Evolutionary conservation across 2,329 filamentous ascomycete genomes (phyloP).

Genomic region (Arthrobotrys sphaeroides): DNA sequence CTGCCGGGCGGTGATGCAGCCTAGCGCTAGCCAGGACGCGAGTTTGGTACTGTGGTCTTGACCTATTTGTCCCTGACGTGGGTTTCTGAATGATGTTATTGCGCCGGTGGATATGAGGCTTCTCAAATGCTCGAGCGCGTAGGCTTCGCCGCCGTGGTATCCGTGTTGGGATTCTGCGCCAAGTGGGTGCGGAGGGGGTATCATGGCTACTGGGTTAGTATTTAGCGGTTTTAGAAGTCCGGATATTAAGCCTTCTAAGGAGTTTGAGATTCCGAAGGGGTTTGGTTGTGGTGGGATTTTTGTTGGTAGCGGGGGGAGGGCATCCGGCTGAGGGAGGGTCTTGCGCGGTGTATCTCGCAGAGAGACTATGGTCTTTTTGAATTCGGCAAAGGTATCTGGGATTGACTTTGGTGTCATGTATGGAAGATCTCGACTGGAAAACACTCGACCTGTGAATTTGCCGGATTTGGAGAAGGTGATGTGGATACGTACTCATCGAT

Average conservation of each 20-base stretch:
- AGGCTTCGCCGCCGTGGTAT: constrained; percentile 73
- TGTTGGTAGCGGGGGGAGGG: constrained; percentile 69
- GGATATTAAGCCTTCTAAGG: constrained; percentile 66
- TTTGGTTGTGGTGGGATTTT: constrained; percentile 68
- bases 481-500: constrained; percentile 74
- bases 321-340: constrained; percentile 66
- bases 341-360: constrained; percentile 72
- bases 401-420: constrained; percentile 69
- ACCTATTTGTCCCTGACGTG: constrained; percentile 76
- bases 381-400: constrained; percentile 79
- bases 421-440: constrained; percentile 71
- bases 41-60: constrained; percentile 78
- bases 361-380: constrained; percentile 77
- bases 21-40: constrained; percentile 76
- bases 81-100: constrained; percentile 73
- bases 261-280: constrained; percentile 73
- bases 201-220: constrained; percentile 63
- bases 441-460: too few species aligned
- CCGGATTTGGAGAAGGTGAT: too few species aligned
- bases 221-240: constrained; percentile 70
- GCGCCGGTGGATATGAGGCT: constrained; percentile 71
- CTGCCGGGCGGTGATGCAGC: constrained; percentile 77
- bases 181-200: constrained; percentile 63
- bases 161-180: constrained; percentile 71
- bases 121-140: constrained; percentile 69